Evolutionary conservation across 2,329 filamentous ascomycete genomes (phyloP).

Genomic region (Rutstroemia sp.): DNA sequence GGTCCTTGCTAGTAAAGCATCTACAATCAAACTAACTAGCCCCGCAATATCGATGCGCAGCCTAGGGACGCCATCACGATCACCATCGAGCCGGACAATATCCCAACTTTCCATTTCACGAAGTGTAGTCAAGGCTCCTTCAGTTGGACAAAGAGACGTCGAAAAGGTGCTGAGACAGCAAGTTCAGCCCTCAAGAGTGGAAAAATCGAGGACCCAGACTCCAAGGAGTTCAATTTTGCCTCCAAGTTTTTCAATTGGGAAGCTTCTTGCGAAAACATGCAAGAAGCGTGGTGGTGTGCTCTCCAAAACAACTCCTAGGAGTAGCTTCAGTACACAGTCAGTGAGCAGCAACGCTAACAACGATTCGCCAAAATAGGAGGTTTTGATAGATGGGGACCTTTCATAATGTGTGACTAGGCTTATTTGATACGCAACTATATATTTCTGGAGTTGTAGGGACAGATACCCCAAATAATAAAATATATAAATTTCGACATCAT

Average conservation of each 20-base stretch:
- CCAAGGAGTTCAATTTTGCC: background rate
- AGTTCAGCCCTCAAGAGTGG: background rate
- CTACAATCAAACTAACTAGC: background rate
- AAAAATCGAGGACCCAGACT: background rate
- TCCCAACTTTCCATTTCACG: background rate
- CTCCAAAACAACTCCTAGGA: background rate
- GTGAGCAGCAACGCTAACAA: background rate
- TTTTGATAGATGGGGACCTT: no score
- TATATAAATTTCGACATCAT: no score
- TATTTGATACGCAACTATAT: no score
- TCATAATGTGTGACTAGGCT: no score
- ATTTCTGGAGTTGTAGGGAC: no score
- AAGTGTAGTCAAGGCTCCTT: background rate
- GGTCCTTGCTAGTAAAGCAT: background rate
- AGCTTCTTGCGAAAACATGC: constrained; percentile 2
- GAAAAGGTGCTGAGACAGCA: background rate
- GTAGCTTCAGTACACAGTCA: constrained; percentile 2
- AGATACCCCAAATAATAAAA: no score
- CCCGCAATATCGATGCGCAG: background rate
- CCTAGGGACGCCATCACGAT: background rate
- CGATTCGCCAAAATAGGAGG: background rate
- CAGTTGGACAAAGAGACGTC: background rate
- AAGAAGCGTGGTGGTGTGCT: background rate
- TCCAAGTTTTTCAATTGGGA: constrained; percentile 2
- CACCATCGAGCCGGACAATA: background rate